Base-by-base conservation (phyloP, 1,139 yeast species). In the Yamadazyma songkhlaensis region DNA sequence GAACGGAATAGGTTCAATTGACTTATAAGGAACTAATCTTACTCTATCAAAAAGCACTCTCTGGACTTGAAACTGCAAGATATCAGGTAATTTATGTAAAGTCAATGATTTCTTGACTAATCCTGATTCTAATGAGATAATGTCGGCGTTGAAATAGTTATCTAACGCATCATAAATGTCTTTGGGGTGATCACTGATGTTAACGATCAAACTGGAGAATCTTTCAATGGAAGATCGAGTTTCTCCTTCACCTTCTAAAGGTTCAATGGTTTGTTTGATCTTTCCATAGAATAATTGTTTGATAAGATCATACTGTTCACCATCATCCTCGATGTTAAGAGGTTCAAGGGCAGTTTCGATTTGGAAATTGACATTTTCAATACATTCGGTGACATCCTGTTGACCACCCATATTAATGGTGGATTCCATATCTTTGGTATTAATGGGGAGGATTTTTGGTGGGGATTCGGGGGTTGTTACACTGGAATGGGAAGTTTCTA, bases 331-430 rank as follows among this genome's bases (percentile, higher is more conserved):
- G 26, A 84, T 63, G 2, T 59, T 57, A 10, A 69, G 68, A 0
- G 96, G 95, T 34, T 77, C 79, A 43, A 85, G 70, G 0, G 96
- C 95, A n/a, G 95, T 87, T 54, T 90, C 97, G 23, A 90, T 67
- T 57, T 90, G 97, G 47, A 83, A 86, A n/a, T 90, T 70, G 4
- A 92, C 97, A 58, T 92, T 92, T 40, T 90, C 96, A 51, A 92
- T 89, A 60, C 97, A 90, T 57, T 92, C 98, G 0, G 97, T 88
- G 12, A 92, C 97, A 65, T 92, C 98, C 57, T 92, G 98, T 57
- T 92, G 98, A 48, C 95, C 74, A 3, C 96, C 96, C 45, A 86
- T 74, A 48, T 84, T 92, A 35, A 83, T 70, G 0, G 92, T 81
- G 47, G 81, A 77, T 42, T 79, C 87, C 59, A 83, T 73, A 51